Base-by-base conservation (phyloP, 768 basidiomycete species). In the Pleurotus cornucopiae region DNA sequence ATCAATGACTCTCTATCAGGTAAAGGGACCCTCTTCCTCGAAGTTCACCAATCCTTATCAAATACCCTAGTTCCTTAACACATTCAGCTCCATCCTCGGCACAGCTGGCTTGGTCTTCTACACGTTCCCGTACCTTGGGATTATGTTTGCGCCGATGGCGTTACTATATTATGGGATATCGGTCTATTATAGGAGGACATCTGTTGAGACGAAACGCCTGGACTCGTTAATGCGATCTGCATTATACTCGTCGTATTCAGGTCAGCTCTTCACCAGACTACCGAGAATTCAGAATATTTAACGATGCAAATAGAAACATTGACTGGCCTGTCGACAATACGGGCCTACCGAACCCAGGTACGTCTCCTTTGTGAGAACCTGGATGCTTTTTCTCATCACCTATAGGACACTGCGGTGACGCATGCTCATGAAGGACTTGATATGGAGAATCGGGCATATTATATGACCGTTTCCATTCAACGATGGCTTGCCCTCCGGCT, bases 111-210 rank as follows among this genome's bases (percentile, higher is more conserved):
- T 86, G 6, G 83, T 87, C 0, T 85, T 86, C 66, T 86, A 87
- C 63, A 80, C 79, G 3, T 85, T 85, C 66, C 86, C 88, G 0
- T 78, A 76, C 21, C 81, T 89, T 6, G 87, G 86, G 21, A 82
- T 85, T 40, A 72, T 85, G 30, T 86, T 86, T 61, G 71, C 72
- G 0, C 84, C 84, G 2, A 67, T 86, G 65, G 57, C 63, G 2
- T 57, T 82, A 12, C 62, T 85, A 9, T 86, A 86, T 64, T 82
- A 78, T 64, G 60, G 74, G 43, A 77, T 75, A 6, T 79, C 78
- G 9, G 60, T 78, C 13, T 88, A 79, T 62, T 86, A 88, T 62
- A 75, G 84, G 21, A 74, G 78, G 6, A 79, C 77, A 0, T 85
- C 84, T 0, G 82, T 86, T 2, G 84, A 86, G 62, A 78, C 81